Base-by-base conservation (phyloP, 139 green algal genomes). In the Chlorokybus atmophyticus region DNA sequence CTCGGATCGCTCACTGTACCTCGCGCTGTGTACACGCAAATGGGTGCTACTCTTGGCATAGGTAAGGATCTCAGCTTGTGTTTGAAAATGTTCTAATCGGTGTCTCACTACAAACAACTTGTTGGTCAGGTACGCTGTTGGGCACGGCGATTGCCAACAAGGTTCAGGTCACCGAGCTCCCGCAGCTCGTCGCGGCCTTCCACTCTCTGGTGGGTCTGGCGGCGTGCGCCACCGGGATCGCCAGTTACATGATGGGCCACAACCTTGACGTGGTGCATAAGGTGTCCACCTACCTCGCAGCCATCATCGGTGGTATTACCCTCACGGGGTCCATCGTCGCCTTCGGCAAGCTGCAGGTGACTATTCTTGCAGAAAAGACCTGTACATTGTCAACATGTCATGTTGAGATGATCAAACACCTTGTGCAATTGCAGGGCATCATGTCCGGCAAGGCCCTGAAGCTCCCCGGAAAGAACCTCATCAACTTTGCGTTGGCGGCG, bases 121-220 rank as follows among this genome's bases (percentile, higher is more conserved):
- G n/a, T n/a, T n/a, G n/a, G n/a, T n/a, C n/a, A n/a, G n/a, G n/a
- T n/a, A n/a, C n/a, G n/a, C n/a, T n/a, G n/a, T n/a, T n/a, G n/a
- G n/a, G n/a, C n/a, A n/a, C n/a, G n/a, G n/a, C n/a, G n/a, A 32
- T 90, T n/a, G 82, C 80, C 21, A 58, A 60, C 31, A 54, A 62
- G 28, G 79, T 85, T 56, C 66, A 71, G 30, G 82, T 88, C 71
- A 90, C 83, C 2, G 70, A 79, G 24, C 67, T 90, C 60, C 83
- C 82, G 0, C 77, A 86, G 60, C 74, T 79, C 62, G 68, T 77
- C 24, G 32, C 65, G 59, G 32, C 60, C 59, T 48, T 51, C 38
- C 53, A 30, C 52, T 2, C 29, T 59, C 6, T 32, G 40, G 14
- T 51, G 44, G 2, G 21, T 32, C 7, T 55, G 27, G 49, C 60